Evolutionary conservation across 2,329 filamentous ascomycete genomes (phyloP).

Genomic region (Aspergillus sclerotialis): DNA sequence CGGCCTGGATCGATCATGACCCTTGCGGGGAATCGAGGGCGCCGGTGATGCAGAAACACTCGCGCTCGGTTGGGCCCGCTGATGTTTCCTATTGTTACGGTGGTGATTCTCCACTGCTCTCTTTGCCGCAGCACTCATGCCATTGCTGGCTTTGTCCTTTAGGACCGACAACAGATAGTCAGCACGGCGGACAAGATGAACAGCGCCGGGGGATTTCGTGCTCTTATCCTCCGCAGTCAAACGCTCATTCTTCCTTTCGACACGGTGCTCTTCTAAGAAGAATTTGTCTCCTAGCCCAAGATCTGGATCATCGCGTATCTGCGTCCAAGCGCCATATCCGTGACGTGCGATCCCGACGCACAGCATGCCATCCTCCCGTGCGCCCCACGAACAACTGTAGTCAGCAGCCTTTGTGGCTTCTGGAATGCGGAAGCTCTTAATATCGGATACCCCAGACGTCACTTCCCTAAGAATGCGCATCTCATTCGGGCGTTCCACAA

Average conservation of each 20-base stretch:
- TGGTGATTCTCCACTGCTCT: slow-evolving; percentile 86
- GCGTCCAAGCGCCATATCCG: slow-evolving; percentile 90
- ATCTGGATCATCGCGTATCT: slow-evolving; percentile 86
- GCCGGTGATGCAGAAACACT: slow-evolving; percentile 42
- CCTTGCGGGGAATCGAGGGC: slow-evolving; percentile 35
- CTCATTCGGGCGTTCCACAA: slow-evolving; percentile 83
- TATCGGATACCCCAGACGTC: slow-evolving; percentile 58
- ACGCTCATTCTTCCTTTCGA: slow-evolving; percentile 93
- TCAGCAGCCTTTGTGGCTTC: slow-evolving; percentile 89
- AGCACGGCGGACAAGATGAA: slow-evolving; percentile 88
- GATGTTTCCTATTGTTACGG: slow-evolving; percentile 78
- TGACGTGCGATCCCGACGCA: slow-evolving; percentile 88
- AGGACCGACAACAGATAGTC: slow-evolving; percentile 95
- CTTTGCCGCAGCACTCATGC: slow-evolving; percentile 56
- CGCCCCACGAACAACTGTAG: slow-evolving; percentile 88
- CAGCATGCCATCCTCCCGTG: slow-evolving; percentile 93
- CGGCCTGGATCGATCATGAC: slow-evolving; percentile 34
- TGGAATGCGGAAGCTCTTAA: slow-evolving; percentile 72
- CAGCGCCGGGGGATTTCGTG: slow-evolving; percentile 84
- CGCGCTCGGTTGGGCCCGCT: slow-evolving; percentile 25
- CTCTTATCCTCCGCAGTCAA: slow-evolving; percentile 51
- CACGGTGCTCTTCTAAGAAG: slow-evolving; percentile 95
- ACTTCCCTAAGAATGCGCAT: slow-evolving; percentile 76
- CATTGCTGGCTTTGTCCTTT: slow-evolving; percentile 74
- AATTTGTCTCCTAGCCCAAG: slow-evolving; percentile 84